Percentiles rank a stretch among this genome's conserved stretches.
phyloP scores from a whole-genome alignment of 1,284 basidiomycete genomes.

The Rhodotorula mucilaginosa region DNA sequence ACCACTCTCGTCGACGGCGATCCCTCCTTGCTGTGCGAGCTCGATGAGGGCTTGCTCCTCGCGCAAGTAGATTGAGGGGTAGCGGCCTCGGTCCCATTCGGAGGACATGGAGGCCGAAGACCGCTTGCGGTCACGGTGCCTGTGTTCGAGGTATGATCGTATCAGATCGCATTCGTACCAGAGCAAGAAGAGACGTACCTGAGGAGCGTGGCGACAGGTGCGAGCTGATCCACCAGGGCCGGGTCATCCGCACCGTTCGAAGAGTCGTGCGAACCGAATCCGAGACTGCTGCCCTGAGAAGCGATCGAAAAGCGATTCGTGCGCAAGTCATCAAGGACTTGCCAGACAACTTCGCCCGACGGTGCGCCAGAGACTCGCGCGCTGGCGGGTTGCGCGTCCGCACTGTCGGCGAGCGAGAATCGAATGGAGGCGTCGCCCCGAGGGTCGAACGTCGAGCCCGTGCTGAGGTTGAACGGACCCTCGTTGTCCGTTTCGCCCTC shows the following conservation, averaged over 20 bases:
- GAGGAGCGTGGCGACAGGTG: constrained; percentile 11
- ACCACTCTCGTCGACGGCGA: constrained; percentile 25
- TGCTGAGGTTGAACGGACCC: constrained; percentile 2
- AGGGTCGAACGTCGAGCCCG: background rate
- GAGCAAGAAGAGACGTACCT: background rate
- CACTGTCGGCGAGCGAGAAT: background rate
- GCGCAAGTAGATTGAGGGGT: constrained; percentile 29
- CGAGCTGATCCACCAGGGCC: constrained; percentile 50
- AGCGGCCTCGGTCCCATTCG: constrained; percentile 14
- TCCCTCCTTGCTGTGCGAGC: constrained; percentile 31
- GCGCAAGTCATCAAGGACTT: constrained; percentile 30
- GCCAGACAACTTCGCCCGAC: constrained; percentile 28
- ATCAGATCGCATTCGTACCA: background rate
- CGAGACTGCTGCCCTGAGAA: constrained; percentile 19
- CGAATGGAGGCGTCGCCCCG: background rate
- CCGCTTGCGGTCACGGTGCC: constrained; percentile 27
- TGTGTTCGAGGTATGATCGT: background rate
- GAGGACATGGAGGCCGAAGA: constrained; percentile 10
- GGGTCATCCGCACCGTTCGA: constrained; percentile 53
- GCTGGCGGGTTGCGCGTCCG: background rate
- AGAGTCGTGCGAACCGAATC: constrained; percentile 48
- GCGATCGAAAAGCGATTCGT: constrained; percentile 19
- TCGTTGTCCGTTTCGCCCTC: constrained; percentile 10
- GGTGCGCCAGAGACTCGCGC: background rate
- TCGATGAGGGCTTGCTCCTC: constrained; percentile 33